Evolutionary conservation across 495 filamentous ascomycete species (phyloP).

Genomic region (Neurospora terricola): DNA sequence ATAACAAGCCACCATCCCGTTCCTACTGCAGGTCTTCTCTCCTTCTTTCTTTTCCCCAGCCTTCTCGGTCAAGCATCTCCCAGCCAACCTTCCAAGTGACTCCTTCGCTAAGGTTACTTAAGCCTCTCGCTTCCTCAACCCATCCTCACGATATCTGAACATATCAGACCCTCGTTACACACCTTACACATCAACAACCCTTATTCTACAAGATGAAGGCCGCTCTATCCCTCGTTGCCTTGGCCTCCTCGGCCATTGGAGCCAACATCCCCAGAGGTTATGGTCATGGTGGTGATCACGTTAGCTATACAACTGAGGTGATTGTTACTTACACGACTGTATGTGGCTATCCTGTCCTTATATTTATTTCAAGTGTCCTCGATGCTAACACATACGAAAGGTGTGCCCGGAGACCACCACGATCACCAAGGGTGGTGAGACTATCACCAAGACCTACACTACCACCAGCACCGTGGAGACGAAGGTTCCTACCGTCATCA

Average conservation of each 20-base stretch:
- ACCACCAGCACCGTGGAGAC: conserved; percentile 30
- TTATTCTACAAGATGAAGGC: conserved; percentile 29
- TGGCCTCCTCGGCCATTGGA: conserved; percentile 31
- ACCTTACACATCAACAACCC: conserved; percentile 3
- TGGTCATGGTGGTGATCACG: conserved; percentile 18
- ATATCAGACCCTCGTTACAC: conserved; percentile 15
- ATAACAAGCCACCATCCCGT: conserved; percentile 25
- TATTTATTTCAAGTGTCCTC: not conserved
- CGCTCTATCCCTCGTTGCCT: conserved; percentile 26
- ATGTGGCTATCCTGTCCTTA: not conserved
- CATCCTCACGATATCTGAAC: not conserved
- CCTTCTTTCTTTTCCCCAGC: conserved; percentile 8
- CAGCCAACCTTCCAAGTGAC: conserved; percentile 26
- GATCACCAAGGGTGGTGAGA: conserved; percentile 25
- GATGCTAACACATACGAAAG: not conserved
- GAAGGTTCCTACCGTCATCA: conserved; percentile 16
- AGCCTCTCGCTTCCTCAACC: conserved; percentile 18
- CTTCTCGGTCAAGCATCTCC: conserved; percentile 14
- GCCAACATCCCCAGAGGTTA: conserved; percentile 13
- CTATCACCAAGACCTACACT: conserved; percentile 36
- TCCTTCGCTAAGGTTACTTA: conserved; percentile 40
- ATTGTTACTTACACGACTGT: conserved; percentile 30
- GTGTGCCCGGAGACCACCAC: conserved; percentile 34
- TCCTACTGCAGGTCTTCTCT: conserved; percentile 1
- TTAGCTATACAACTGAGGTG: conserved; percentile 29